Conservation (phyloP, 352 stramenopile genomes). For the Pseudoperonospora humuli region DNA sequence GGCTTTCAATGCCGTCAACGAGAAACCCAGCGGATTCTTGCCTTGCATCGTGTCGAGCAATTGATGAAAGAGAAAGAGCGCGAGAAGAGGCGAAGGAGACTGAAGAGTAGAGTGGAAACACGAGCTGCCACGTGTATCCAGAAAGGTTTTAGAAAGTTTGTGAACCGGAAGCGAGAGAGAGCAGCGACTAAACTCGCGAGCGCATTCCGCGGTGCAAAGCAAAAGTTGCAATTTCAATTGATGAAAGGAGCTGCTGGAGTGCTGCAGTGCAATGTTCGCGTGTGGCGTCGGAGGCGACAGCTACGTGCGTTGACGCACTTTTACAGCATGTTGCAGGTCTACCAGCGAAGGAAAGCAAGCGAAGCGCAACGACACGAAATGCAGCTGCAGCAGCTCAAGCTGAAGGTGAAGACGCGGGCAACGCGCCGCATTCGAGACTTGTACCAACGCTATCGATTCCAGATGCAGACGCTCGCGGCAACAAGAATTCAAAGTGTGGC, state of each 20-base stretch:
- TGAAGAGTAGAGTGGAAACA: conserved; percentile 26
- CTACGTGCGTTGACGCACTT: conserved; percentile 27
- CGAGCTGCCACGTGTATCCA: conserved; percentile 27
- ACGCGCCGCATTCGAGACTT: conserved; percentile 10
- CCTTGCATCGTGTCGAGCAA: conserved; percentile 29
- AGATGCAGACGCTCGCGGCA: conserved; percentile 21
- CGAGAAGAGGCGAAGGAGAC: conserved; percentile 9
- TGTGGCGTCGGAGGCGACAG: conserved; percentile 30
- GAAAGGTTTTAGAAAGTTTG: conserved; percentile 22
- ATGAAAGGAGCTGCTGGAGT: conserved; percentile 13
- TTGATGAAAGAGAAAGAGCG: conserved; percentile 27
- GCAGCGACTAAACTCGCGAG: conserved; percentile 30
- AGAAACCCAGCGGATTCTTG: conserved; percentile 18
- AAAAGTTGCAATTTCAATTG: conserved; percentile 18
- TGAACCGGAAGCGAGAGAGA: conserved; percentile 6
- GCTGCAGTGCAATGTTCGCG: conserved; percentile 35
- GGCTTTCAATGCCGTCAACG: conserved; percentile 7
- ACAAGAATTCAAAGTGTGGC: conserved; percentile 27
- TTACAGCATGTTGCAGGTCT: conserved; percentile 31
- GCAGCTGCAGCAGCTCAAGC: conserved; percentile 9
- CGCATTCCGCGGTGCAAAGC: conserved; percentile 18
- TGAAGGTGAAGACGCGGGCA: conserved; percentile 18
- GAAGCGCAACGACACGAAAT: conserved; percentile 14
- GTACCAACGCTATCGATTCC: conserved; percentile 12
- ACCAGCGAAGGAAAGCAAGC: conserved; percentile 24